Percentiles rank a stretch among this genome's conserved stretches.
Conservation (phyloP, 1,284 basidiomycete genomes). For the Ceraceosorus guamensis region DNA sequence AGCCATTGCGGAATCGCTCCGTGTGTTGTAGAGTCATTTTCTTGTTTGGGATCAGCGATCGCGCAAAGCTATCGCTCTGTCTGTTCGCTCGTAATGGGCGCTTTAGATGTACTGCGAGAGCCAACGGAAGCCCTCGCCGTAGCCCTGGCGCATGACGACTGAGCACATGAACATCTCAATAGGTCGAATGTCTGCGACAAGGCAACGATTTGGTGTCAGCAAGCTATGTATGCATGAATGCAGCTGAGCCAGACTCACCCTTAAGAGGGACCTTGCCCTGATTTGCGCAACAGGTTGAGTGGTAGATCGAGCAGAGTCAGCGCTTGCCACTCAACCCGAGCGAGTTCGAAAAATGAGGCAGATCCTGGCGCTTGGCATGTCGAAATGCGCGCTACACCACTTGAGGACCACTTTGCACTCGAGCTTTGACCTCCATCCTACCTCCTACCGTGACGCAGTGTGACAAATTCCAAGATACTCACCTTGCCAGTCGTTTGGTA, state of each 20-base stretch:
- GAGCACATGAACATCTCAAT: constrained; percentile 99
- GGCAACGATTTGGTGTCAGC: background rate
- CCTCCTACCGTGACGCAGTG: too few relatives aligned
- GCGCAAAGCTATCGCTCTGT: too few relatives aligned
- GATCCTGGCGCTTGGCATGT: background rate
- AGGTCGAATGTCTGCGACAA: constrained; percentile 71
- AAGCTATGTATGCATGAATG: background rate
- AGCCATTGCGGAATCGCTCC: too few relatives aligned
- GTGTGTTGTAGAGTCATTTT: too few relatives aligned
- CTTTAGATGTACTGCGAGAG: constrained; percentile 78
- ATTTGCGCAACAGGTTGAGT: background rate
- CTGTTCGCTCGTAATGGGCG: too few relatives aligned
- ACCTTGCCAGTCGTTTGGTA: constrained; percentile 95
- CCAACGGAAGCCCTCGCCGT: constrained; percentile 99
- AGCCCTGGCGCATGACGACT: constrained; percentile 96
- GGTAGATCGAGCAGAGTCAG: too few relatives aligned
- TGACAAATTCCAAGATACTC: background rate
- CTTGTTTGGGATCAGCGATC: too few relatives aligned
- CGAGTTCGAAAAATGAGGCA: background rate
- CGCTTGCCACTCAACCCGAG: too few relatives aligned
- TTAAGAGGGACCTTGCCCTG: constrained; percentile 88
- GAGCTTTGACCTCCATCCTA: too few relatives aligned
- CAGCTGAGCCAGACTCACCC: constrained; percentile 3
- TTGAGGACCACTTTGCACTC: too few relatives aligned
- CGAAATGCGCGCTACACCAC: background rate